These are phyloP conservation scores for Capronia coronata DNA, from an alignment of 2,329 filamentous ascomycete genomes.

Conservation along the genomic window DNA sequence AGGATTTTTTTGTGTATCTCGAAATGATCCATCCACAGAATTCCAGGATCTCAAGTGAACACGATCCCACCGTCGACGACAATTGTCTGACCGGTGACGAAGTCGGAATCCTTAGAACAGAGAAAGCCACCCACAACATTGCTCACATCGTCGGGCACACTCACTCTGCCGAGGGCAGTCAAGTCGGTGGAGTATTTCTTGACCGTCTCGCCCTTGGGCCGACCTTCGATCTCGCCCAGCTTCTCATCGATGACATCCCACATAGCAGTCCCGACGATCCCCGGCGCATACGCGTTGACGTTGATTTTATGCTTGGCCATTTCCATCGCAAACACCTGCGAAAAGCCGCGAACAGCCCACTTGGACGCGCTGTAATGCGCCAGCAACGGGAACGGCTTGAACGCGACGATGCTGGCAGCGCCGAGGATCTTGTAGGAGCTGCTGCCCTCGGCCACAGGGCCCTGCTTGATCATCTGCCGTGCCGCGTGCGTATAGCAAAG, in stretches of 20 bases:
- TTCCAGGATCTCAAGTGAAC: conserved; percentile 31
- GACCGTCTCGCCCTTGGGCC: conserved; percentile 49
- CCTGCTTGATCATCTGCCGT: conserved; percentile 59
- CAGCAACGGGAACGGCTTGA: conserved; percentile 54
- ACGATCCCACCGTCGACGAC: conserved; percentile 57
- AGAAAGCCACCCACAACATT: conserved; percentile 56
- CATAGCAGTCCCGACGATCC: conserved; percentile 61
- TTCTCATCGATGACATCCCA: conserved; percentile 63
- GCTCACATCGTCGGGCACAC: conserved; percentile 57
- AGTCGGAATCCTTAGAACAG: conserved; percentile 53
- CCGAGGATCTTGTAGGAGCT: conserved; percentile 47
- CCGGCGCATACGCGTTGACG: conserved; percentile 61
- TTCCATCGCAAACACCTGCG: conserved; percentile 61
- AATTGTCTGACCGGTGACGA: conserved; percentile 60
- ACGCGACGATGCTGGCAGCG: conserved; percentile 47
- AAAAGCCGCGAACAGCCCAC: conserved; percentile 60
- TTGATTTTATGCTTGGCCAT: conserved; percentile 59
- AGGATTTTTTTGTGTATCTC: too few relatives aligned
- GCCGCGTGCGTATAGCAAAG: conserved; percentile 60
- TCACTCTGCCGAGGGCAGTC: conserved; percentile 53
- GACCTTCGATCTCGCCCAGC: conserved; percentile 47
- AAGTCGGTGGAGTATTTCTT: conserved; percentile 49
- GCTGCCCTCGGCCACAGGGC: conserved; percentile 36
- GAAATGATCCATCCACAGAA: too few relatives aligned
- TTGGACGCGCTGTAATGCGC: conserved; percentile 60